phyloP scores from a whole-genome alignment of 169 alveolate species.

The Ichthyophthirius multifiliis region DNA sequence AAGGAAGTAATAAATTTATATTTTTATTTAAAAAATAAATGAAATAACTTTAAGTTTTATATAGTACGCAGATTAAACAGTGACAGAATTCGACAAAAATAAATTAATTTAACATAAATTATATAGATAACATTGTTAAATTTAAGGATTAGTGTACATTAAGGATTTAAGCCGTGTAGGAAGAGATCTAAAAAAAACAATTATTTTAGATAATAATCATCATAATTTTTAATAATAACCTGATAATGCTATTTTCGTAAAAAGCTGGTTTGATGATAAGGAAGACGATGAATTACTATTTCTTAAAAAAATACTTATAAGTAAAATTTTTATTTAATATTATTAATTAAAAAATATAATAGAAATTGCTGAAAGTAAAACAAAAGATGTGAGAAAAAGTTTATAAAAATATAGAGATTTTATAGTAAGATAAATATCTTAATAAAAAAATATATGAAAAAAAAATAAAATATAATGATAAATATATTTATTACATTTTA shows the following conservation, averaged over 20 bases:
- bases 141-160: not conserved
- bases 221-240: slow-evolving; percentile 34
- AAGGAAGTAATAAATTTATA: not conserved
- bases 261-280: slow-evolving; percentile 14
- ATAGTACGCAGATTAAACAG: slow-evolving; percentile 4
- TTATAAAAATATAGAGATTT: slow-evolving; percentile 22
- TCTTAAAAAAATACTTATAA: not conserved
- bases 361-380: slow-evolving; percentile 1
- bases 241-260: slow-evolving; percentile 42
- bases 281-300: not conserved
- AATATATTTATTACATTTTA: too few species aligned
- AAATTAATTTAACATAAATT: slow-evolving; percentile 5
- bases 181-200: slow-evolving; percentile 42
- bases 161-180: slow-evolving; percentile 46
- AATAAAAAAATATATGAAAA: too few species aligned
- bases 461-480: too few species aligned
- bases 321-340: not conserved
- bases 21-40: too few species aligned
- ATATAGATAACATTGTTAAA: slow-evolving; percentile 20
- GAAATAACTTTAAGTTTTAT: too few species aligned
- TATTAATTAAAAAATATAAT: not conserved
- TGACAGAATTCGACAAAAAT: not conserved
- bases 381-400: slow-evolving; percentile 6
- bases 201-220: slow-evolving; percentile 44
- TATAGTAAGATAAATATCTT: slow-evolving; percentile 12